Evolutionary conservation across 1,139 yeast genomes (phyloP).

Genomic region (Sugiyamaella xylanicola): DNA sequence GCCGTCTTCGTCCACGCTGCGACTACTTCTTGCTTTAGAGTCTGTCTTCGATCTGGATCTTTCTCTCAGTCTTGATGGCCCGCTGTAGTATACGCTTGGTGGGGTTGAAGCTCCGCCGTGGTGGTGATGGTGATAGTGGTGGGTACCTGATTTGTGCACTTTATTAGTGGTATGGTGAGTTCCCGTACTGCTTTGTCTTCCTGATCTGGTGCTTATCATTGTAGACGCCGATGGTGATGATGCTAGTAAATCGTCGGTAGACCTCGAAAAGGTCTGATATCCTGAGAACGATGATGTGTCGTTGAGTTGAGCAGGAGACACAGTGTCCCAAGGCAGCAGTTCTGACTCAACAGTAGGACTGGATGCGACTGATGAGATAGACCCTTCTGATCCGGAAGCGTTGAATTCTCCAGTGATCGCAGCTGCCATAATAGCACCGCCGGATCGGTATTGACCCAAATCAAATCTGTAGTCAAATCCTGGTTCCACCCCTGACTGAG

Average conservation of each 20-base stretch:
- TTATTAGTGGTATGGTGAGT: slow-evolving; percentile 21
- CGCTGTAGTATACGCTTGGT: slow-evolving; percentile 11
- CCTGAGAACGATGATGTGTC: slow-evolving; percentile 7
- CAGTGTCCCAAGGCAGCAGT: slow-evolving; percentile 25
- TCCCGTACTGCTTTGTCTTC: slow-evolving; percentile 11
- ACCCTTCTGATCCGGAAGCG: slow-evolving; percentile 19
- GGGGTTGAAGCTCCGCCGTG: slow-evolving; percentile 17
- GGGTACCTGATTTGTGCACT: slow-evolving; percentile 28
- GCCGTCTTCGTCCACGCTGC: neutral
- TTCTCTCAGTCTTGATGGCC: slow-evolving; percentile 7
- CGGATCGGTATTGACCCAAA: slow-evolving; percentile 30
- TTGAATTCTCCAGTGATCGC: slow-evolving; percentile 26
- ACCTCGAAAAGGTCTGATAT: slow-evolving; percentile 14
- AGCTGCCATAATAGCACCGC: slow-evolving; percentile 33
- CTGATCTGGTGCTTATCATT: slow-evolving; percentile 1
- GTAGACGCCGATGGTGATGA: slow-evolving; percentile 7
- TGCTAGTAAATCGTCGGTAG: slow-evolving; percentile 14
- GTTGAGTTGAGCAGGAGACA: slow-evolving; percentile 25
- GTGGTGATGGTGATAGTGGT: slow-evolving; percentile 25
- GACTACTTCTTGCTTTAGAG: neutral
- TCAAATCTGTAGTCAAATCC: slow-evolving; percentile 15
- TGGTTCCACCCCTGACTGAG: slow-evolving; percentile 11
- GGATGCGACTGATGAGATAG: slow-evolving; percentile 22
- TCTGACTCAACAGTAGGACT: slow-evolving; percentile 22
- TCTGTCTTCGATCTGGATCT: slow-evolving; percentile 9